These are phyloP conservation scores for Lolium perenne DNA, from an alignment of 176 grass and related monocot species.

Conservation along the genomic window DNA sequence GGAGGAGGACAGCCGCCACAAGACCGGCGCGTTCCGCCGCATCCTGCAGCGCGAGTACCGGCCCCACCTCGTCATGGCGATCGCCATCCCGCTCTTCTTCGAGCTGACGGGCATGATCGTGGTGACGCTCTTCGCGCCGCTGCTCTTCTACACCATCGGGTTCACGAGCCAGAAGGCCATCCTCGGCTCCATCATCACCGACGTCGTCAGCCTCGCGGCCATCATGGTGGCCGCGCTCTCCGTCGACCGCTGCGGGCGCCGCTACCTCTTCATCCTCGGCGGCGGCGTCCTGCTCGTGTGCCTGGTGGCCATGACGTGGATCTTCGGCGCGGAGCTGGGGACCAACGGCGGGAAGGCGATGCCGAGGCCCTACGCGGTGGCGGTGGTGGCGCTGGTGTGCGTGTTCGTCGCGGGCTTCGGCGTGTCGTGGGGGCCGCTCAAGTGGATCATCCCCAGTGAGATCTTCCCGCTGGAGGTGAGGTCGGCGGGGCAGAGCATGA, in stretches of 20 bases:
- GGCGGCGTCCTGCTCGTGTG: constrained; percentile 37
- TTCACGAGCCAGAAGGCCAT: constrained; percentile 60
- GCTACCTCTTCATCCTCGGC: constrained; percentile 41
- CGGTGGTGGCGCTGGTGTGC: constrained; percentile 60
- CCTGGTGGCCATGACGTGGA: constrained; percentile 44
- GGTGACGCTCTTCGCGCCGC: constrained; percentile 54
- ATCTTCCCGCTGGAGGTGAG: constrained; percentile 63
- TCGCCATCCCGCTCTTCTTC: constrained; percentile 59
- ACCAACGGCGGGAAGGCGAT: constrained; percentile 22
- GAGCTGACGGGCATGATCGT: constrained; percentile 64
- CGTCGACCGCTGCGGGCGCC: constrained; percentile 48
- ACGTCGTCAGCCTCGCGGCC: constrained; percentile 32
- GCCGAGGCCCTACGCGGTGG: constrained; percentile 35
- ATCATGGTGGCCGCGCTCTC: constrained; percentile 31
- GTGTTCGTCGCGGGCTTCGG: constrained; percentile 48
- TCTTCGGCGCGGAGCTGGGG: constrained; percentile 30
- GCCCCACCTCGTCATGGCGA: constrained; percentile 47
- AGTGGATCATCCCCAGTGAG: constrained; percentile 60
- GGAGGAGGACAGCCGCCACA: constrained; percentile 27
- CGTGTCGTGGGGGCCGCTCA: constrained; percentile 57
- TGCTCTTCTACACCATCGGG: constrained; percentile 66
- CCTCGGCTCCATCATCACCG: constrained; percentile 46
- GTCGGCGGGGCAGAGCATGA: constrained; percentile 55
- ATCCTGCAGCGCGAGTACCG: constrained; percentile 45
- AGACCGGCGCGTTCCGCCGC: constrained; percentile 36